Conservation (phyloP, 495 filamentous ascomycete species). For the Lepraria neglecta region DNA sequence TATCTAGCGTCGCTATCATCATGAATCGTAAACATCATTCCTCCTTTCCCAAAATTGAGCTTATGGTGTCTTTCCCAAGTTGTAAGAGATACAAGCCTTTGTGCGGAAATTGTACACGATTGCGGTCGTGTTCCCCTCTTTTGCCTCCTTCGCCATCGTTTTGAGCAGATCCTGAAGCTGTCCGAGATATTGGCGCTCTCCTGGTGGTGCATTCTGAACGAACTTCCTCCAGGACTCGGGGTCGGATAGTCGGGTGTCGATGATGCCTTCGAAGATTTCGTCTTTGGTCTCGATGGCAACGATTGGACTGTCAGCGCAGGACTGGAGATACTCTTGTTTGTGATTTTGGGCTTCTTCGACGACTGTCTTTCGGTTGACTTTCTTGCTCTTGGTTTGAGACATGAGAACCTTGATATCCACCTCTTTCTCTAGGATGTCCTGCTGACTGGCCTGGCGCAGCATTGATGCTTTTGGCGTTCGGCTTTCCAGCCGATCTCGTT, state of each 20-base stretch:
- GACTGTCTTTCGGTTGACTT: constrained; percentile 77
- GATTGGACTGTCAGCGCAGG: constrained; percentile 68
- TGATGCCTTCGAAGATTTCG: constrained; percentile 73
- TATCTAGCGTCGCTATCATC: not conserved
- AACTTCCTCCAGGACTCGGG: constrained; percentile 79
- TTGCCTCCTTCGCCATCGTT: constrained; percentile 53
- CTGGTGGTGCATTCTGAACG: constrained; percentile 68
- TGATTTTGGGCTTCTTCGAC: constrained; percentile 70
- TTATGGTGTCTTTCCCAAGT: constrained; percentile 41
- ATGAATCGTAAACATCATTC: not conserved
- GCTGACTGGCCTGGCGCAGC: constrained; percentile 36
- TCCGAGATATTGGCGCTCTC: constrained; percentile 77
- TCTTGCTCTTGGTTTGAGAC: constrained; percentile 77
- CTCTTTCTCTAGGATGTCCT: constrained; percentile 38
- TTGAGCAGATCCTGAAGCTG: constrained; percentile 76
- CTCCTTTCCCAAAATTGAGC: not conserved
- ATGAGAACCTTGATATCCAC: constrained; percentile 79
- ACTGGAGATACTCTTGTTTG: constrained; percentile 56
- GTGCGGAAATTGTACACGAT: constrained; percentile 81
- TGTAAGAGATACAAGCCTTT: constrained; percentile 68
- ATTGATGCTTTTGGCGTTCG: constrained; percentile 40
- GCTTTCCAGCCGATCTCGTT: constrained; percentile 60
- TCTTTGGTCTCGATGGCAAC: constrained; percentile 85
- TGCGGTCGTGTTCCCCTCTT: constrained; percentile 49
- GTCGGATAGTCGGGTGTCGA: constrained; percentile 67